Base-by-base conservation (phyloP, 495 filamentous ascomycete species). In the Tuber aestivum region DNA sequence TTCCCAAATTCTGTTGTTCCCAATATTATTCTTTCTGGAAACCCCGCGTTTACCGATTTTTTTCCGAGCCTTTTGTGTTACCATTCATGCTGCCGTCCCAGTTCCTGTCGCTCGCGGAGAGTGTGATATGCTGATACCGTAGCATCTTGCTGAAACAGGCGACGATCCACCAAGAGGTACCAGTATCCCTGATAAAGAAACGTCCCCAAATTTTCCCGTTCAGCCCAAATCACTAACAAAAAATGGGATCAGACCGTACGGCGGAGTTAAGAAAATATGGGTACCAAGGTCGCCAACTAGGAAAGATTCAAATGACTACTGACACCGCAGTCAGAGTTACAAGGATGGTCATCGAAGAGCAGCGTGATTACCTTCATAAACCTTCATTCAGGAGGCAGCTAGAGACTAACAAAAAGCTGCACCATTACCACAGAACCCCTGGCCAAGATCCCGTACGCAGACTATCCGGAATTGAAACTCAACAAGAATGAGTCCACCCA, bases 251-350 rank as follows among this genome's bases (percentile, higher is more conserved):
- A 97, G 96, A 99, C 85, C 90, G 95, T 61, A 99, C 95, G 1
- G 93, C 92, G 18, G 95, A 99, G 82, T 86, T 99, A 70, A 90
- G 95, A 38, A 93, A 92, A 83, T 96, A 97, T 84, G 96, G 96
- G 38, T 99, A 94, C 81, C 86, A 90, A 77, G 94, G 95, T 69
- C 91, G 95, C 73, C 89, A 94, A 76, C 87, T 99, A 69, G 96
- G 96, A 0, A 93, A 94, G 23, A 89, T 94, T 79, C 95, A 99
- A 84, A 98, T 99, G 95, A 98, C 95, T 14, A 99, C 95, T 0
- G 95, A 99, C 84, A 99, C 95, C 27, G 95, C 95, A 1, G 95
- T 97, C 45, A 87, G 95, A 75, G 95, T 97, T 16, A 97, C 95
- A 50, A 89, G 96, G 75, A 89, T 96, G 83, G 91, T 98, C 23